phyloP scores from a whole-genome alignment of 2,329 filamentous ascomycete genomes.

The Xylariaceae sp. region DNA sequence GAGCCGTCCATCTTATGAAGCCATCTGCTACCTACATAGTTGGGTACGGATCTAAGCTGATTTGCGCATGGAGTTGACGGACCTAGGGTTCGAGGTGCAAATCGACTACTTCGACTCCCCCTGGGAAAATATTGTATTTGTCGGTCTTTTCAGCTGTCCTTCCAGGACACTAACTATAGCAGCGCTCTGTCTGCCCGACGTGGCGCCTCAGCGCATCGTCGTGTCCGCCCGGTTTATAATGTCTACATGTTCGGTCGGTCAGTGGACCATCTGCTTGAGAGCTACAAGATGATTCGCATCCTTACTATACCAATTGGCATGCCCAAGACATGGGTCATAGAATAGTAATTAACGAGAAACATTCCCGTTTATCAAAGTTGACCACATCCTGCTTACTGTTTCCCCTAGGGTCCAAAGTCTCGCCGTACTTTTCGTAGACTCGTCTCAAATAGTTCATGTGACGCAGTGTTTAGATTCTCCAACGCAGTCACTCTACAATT shows the following conservation, averaged over 20 bases:
- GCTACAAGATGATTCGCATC: not conserved
- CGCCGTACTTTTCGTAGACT: constrained; percentile 44
- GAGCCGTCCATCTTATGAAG: constrained; percentile 38
- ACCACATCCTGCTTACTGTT: constrained; percentile 42
- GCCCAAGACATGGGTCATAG: constrained; percentile 46
- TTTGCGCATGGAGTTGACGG: constrained; percentile 40
- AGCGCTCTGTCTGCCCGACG: constrained; percentile 43
- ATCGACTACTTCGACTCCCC: constrained; percentile 43
- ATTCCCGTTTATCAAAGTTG: constrained; percentile 50
- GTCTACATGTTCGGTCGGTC: constrained; percentile 11
- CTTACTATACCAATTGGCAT: constrained; percentile 42
- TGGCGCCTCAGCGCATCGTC: constrained; percentile 46
- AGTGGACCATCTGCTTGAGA: not conserved
- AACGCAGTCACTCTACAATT: constrained; percentile 46
- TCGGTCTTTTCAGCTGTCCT: constrained; percentile 42
- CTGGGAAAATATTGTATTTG: constrained; percentile 42
- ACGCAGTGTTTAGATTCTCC: constrained; percentile 43
- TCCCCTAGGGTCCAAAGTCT: constrained; percentile 40
- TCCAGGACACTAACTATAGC: constrained; percentile 45
- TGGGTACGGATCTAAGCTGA: constrained; percentile 44
- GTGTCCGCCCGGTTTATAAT: constrained; percentile 43
- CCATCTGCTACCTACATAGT: constrained; percentile 44
- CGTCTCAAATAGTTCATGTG: constrained; percentile 42
- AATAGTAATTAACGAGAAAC: constrained; percentile 44
- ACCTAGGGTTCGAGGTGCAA: constrained; percentile 48